These are phyloP conservation scores for Hepatocystis sp. DNA, from an alignment of 169 alveolate genomes.

Conservation along the genomic window DNA sequence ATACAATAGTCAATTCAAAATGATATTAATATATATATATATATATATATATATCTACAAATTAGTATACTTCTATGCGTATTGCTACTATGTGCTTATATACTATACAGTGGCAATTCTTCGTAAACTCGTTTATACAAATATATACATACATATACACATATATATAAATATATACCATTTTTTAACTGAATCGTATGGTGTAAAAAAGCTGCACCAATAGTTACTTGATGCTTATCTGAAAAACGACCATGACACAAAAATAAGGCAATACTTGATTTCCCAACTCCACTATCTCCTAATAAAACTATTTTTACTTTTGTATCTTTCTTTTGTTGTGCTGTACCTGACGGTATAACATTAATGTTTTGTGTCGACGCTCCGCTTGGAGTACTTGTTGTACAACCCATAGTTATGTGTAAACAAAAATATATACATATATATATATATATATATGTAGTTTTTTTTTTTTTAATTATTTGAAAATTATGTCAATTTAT, in stretches of 20 bases:
- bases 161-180: too few relatives aligned
- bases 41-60: slow-evolving; percentile 1
- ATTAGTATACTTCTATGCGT: not conserved
- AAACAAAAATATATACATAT: slow-evolving; percentile 15
- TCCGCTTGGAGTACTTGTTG: slow-evolving; percentile 42
- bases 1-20: too few relatives aligned
- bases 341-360: slow-evolving; percentile 14
- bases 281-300: slow-evolving; percentile 94
- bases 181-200: slow-evolving; percentile 83
- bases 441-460: slow-evolving; percentile 1
- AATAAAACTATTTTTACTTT: slow-evolving; percentile 89
- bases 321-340: slow-evolving; percentile 51
- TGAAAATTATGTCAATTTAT: too few relatives aligned
- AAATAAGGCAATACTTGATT: slow-evolving; percentile 90
- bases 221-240: slow-evolving; percentile 91
- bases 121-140: not conserved
- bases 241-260: slow-evolving; percentile 91
- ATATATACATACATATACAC: not conserved
- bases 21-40: too few relatives aligned
- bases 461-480: too few relatives aligned
- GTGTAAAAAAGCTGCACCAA: slow-evolving; percentile 92
- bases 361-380: slow-evolving; percentile 34
- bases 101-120: not conserved
- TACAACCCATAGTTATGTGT: slow-evolving; percentile 74
- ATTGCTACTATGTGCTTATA: not conserved